Conservation (phyloP, 305 asterid genomes). For the Fraxinus velutina region DNA sequence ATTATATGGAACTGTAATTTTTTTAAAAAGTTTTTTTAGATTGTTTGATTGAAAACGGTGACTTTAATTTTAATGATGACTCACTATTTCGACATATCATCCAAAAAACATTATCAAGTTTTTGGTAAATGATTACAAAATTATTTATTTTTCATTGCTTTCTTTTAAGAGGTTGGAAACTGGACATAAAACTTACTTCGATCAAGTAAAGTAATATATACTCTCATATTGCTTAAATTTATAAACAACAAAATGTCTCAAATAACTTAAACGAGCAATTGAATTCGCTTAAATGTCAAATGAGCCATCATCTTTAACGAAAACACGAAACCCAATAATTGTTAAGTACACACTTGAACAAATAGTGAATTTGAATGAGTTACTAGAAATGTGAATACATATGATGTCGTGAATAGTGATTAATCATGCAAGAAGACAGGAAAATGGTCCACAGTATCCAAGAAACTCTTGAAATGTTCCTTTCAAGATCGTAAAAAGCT, state of each 20-base stretch:
- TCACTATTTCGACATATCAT: background rate
- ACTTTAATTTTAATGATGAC: background rate
- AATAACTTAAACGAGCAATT: background rate
- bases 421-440: background rate
- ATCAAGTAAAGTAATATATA: background rate
- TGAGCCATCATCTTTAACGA: background rate
- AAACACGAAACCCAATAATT: background rate
- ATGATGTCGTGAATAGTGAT: background rate
- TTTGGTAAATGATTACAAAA: background rate
- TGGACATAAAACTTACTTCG: background rate
- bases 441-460: constrained; percentile 25
- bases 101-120: background rate
- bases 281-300: background rate
- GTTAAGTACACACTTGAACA: background rate
- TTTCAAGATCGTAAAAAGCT: constrained; percentile 31
- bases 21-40: too few relatives aligned
- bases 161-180: background rate
- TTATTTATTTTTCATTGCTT: background rate
- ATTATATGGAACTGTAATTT: background rate
- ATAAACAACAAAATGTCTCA: background rate
- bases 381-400: background rate
- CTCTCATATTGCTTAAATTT: too few relatives aligned
- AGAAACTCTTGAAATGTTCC: constrained; percentile 37
- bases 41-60: background rate
- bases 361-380: background rate